Conservation (phyloP, 768 basidiomycete species). For the Auriscalpium orientale region DNA sequence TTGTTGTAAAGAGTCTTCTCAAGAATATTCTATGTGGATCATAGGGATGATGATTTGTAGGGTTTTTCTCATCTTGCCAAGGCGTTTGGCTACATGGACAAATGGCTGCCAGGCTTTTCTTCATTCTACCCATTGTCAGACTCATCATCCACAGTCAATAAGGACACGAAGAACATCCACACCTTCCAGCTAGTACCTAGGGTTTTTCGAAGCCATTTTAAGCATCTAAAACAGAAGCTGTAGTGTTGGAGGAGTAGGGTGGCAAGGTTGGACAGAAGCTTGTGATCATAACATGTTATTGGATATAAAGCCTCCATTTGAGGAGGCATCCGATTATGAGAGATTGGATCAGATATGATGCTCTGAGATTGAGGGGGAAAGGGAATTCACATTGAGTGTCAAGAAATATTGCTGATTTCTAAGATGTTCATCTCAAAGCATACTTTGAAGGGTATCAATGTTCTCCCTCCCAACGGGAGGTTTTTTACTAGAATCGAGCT, state of each 20-base stretch:
- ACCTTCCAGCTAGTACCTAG: slow-evolving; percentile 34
- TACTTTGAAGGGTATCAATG: slow-evolving; percentile 54
- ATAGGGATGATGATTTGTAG: slow-evolving; percentile 74
- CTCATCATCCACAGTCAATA: not conserved
- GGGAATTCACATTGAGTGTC: slow-evolving; percentile 66
- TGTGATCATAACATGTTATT: slow-evolving; percentile 52
- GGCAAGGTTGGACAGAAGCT: slow-evolving; percentile 48
- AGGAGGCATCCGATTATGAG: slow-evolving; percentile 77
- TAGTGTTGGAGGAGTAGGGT: slow-evolving; percentile 32
- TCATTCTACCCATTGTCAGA: slow-evolving; percentile 41
- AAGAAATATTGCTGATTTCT: slow-evolving; percentile 42
- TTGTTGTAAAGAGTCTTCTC: slow-evolving; percentile 45
- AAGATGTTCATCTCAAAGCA: slow-evolving; percentile 72
- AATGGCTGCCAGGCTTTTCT: slow-evolving; percentile 45
- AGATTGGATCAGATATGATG: slow-evolving; percentile 2
- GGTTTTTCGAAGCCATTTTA: slow-evolving; percentile 26
- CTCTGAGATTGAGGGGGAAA: no score
- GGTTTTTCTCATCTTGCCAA: slow-evolving; percentile 42
- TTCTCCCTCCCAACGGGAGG: slow-evolving; percentile 76
- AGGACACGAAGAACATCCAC: not conserved
- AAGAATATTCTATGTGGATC: slow-evolving; percentile 58
- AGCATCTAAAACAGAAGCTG: slow-evolving; percentile 59
- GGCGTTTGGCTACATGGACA: slow-evolving; percentile 46
- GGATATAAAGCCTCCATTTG: slow-evolving; percentile 72
- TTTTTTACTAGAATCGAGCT: slow-evolving; percentile 42